These are phyloP conservation scores for Orbilia javanica DNA, from an alignment of 2,329 filamentous ascomycete species.

Conservation along the genomic window DNA sequence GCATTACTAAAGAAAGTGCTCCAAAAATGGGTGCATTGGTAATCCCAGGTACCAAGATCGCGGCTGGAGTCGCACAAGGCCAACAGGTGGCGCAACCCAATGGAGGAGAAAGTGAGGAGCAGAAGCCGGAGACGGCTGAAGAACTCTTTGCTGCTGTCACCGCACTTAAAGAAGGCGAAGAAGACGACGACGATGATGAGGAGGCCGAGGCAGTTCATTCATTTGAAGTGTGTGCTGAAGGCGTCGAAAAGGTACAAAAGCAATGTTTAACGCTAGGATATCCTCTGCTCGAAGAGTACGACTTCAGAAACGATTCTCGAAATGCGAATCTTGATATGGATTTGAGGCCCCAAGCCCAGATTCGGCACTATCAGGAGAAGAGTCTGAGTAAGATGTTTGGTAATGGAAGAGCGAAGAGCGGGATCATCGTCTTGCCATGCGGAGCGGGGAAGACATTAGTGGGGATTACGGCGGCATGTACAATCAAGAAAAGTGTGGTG, in stretches of 20 bases:
- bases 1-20: conserved; percentile 82
- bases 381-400: conserved; percentile 99
- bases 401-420: conserved; percentile 95
- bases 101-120: conserved; percentile 67
- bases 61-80: conserved; percentile 86
- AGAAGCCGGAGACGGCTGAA: conserved; percentile 69
- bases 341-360: conserved; percentile 86
- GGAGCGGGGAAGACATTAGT: conserved; percentile 97
- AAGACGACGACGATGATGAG: conserved; percentile 76
- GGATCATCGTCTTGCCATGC: conserved; percentile 95
- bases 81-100: conserved; percentile 56
- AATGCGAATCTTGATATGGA: conserved; percentile 96
- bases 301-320: conserved; percentile 89
- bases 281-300: conserved; percentile 94
- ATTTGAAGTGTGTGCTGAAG: conserved; percentile 86
- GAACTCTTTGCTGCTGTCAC: conserved; percentile 77
- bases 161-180: conserved; percentile 75
- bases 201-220: conserved; percentile 89
- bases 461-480: conserved; percentile 97
- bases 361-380: conserved; percentile 95
- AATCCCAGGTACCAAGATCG: conserved; percentile 94
- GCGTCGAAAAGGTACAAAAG: conserved; percentile 88
- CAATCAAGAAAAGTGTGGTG: conserved; percentile 95
- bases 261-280: conserved; percentile 87
- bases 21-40: conserved; percentile 88